A percentile compares a stretch with the other conserved stretches of the same genome.
Conservation (phyloP, 73 alveolate species). For the Loxodes magnus region DNA sequence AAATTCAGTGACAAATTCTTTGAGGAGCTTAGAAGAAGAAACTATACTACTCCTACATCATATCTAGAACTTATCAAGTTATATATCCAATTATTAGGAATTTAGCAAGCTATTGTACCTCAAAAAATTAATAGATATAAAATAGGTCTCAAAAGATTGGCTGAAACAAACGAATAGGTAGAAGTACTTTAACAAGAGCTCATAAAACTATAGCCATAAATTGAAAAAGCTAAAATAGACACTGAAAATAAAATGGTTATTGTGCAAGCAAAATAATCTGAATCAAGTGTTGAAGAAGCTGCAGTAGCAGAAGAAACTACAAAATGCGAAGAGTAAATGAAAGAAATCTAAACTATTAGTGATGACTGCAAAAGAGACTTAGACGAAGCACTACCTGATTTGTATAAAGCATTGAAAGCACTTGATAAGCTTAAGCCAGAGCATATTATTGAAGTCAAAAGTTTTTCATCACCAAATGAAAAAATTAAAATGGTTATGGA, state of each 20-base stretch:
- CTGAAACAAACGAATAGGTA: slow-evolving; percentile 96
- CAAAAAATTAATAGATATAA: slow-evolving; percentile 80
- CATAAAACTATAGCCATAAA: slow-evolving; percentile 74
- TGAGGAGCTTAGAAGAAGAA: slow-evolving; percentile 88
- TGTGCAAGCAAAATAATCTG: slow-evolving; percentile 81
- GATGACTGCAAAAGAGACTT: slow-evolving; percentile 52
- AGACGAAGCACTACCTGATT: slow-evolving; percentile 93
- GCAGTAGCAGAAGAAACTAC: slow-evolving; percentile 88
- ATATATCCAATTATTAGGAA: slow-evolving; percentile 89
- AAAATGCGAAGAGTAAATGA: slow-evolving; percentile 59
- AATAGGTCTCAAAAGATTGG: slow-evolving; percentile 90
- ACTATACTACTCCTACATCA: slow-evolving; percentile 99
- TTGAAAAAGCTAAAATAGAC: slow-evolving; percentile 80
- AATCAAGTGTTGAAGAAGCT: slow-evolving; percentile 83
- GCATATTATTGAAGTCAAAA: slow-evolving; percentile 95
- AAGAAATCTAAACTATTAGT: slow-evolving; percentile 45
- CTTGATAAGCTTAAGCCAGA: slow-evolving; percentile 90
- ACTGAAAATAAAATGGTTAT: slow-evolving; percentile 84
- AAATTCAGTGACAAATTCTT: slow-evolving; percentile 60
- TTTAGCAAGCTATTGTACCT: slow-evolving; percentile 82
- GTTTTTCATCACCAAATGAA: slow-evolving; percentile 95
- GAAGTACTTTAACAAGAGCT: slow-evolving; percentile 82
- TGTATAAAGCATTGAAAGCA: slow-evolving; percentile 93
- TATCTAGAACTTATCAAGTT: slow-evolving; percentile 96
- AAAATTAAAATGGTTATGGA: slow-evolving; percentile 82